Evolutionary conservation across 345 rosid genomes (phyloP).

Genomic region (Murraya koenigii): DNA sequence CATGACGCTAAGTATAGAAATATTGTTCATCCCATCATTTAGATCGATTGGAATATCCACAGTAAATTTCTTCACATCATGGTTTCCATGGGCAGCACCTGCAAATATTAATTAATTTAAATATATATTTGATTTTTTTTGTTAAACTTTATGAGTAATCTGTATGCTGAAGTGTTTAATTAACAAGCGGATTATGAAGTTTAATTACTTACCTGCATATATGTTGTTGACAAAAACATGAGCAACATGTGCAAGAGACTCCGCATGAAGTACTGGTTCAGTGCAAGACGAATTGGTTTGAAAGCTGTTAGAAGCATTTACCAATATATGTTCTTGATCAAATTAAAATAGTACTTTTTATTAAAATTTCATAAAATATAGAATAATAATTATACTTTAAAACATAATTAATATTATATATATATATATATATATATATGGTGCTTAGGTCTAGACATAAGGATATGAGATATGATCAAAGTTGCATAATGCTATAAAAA

Average conservation of each 20-base stretch:
- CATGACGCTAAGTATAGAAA: slow-evolving; percentile 77
- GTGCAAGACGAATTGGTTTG: slow-evolving; percentile 48
- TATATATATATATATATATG: too few relatives aligned
- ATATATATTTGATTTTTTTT: too few relatives aligned
- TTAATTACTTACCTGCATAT: slow-evolving; percentile 36
- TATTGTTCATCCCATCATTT: slow-evolving; percentile 48
- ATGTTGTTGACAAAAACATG: slow-evolving; percentile 60
- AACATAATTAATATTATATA: too few relatives aligned
- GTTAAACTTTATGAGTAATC: too few relatives aligned
- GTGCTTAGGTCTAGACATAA: too few relatives aligned
- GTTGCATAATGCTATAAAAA: too few relatives aligned
- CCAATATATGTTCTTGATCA: not conserved
- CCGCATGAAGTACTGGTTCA: slow-evolving; percentile 49
- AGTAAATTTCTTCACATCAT: slow-evolving; percentile 41
- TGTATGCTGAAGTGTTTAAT: too few relatives aligned
- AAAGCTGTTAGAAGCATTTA: slow-evolving; percentile 36
- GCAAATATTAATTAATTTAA: not conserved
- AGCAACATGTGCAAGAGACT: slow-evolving; percentile 68
- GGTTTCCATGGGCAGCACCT: slow-evolving; percentile 81
- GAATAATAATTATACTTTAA: too few relatives aligned
- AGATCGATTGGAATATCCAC: slow-evolving; percentile 43
- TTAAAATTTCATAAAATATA: too few relatives aligned
- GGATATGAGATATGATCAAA: too few relatives aligned
- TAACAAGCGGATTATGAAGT: not conserved
- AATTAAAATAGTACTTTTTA: too few relatives aligned